Base-by-base conservation (phyloP, 805 yeast species). In the Sugiyamaella valdiviana region DNA sequence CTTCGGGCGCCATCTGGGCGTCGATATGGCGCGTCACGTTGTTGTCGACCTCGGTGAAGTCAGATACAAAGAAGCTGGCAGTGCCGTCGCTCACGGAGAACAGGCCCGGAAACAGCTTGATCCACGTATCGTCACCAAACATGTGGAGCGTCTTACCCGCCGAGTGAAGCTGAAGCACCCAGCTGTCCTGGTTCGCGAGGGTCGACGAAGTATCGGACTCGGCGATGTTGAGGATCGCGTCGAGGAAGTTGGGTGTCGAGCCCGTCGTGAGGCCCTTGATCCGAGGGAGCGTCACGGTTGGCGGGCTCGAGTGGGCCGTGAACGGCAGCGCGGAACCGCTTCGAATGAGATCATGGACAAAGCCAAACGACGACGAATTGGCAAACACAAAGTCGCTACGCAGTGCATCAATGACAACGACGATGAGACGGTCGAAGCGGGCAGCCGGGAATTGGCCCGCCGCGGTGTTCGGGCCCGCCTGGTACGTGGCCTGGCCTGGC, bases 91-190 rank as follows among this genome's bases (percentile, higher is more conserved):
- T 68, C 41, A 75, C 71, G 17, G 72, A 71, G 59, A 91, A 90
- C 54, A 73, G 73, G 6, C 65, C 65, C 0, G 96, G 96, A 56
- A 90, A 93, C 43, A 93, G 71, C 61, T 88, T 90, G 53, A 90
- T 66, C 99, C 99, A 93, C 1, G 99, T 93, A 62, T 93, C 99
- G 65, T 93, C 99, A 26, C 99, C 99, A 69, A 77, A 91, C 77
- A 93, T 86, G 61, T 89, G 84, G 23, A 93, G 69, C 17, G 60
- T 71, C 61, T 73, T 73, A 23, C 63, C 64, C 3, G 61, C 61
- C 1, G 47, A 40, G 10, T 57, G 47, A 66, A 89, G 72, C 61
- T 93, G 98, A 32, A 72, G 72, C 7, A 90, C 63, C 96, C 97
- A 89, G 23, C 93, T 84, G 63, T 93, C 99, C 54, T 84, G 95